These are phyloP conservation scores for Knoxia roxburghii DNA, from an alignment of 257 asterid species.

Conservation along the genomic window DNA sequence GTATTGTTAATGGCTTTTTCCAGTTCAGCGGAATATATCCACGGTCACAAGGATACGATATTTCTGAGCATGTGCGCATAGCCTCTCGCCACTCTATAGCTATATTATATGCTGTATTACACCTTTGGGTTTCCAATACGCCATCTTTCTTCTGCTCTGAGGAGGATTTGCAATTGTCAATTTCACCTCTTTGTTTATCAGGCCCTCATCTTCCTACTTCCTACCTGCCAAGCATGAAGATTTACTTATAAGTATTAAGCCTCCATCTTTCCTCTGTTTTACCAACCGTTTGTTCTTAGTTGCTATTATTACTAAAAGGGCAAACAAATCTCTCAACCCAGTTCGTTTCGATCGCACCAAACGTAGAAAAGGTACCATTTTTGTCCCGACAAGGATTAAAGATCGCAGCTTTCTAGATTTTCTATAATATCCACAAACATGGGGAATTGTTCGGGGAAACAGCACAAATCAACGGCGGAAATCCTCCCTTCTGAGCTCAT, in stretches of 20 bases:
- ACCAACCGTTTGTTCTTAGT: constrained; percentile 10
- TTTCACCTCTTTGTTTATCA: constrained; percentile 11
- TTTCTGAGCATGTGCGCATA: constrained; percentile 5
- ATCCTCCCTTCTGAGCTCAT: constrained; percentile 68
- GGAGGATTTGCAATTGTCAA: background rate
- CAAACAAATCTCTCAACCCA: background rate
- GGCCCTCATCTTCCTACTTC: background rate
- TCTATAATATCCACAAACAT: constrained; percentile 22
- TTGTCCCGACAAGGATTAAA: background rate
- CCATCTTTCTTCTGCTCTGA: background rate
- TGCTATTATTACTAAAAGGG: too few relatives aligned
- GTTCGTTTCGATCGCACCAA: background rate
- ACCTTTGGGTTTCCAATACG: background rate
- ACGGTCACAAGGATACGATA: background rate
- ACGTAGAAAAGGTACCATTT: background rate
- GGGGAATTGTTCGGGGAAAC: constrained; percentile 64
- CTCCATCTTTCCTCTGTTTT: background rate
- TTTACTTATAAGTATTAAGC: background rate
- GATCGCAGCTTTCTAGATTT: constrained; percentile 8
- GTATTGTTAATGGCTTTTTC: too few relatives aligned
- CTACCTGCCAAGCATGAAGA: constrained; percentile 1
- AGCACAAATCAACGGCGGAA: constrained; percentile 63
- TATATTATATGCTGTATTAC: constrained; percentile 1
- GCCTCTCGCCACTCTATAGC: constrained; percentile 5
- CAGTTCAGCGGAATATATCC: background rate